phyloP scores from a whole-genome alignment of 140 eudicot species.

The Stevia rebaudiana region DNA sequence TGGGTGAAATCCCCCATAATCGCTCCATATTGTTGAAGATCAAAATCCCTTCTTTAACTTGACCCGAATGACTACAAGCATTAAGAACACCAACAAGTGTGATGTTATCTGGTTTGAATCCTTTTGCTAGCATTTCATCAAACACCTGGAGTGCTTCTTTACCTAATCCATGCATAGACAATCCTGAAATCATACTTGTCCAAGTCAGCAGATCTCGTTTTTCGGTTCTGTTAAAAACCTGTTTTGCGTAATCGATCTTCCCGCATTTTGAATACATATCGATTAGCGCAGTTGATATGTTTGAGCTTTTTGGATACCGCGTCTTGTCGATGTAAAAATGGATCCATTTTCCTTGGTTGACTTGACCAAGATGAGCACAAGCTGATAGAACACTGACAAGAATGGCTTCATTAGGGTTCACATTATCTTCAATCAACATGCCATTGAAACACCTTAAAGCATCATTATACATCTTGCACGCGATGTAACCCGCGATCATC shows the following conservation, averaged over 20 bases:
- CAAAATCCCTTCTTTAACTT: conserved; percentile 35
- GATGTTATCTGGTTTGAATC: conserved; percentile 40
- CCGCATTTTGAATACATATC: conserved; percentile 58
- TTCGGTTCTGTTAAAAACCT: conserved; percentile 24
- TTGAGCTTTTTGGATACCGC: conserved; percentile 22
- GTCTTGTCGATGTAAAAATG: conserved; percentile 35
- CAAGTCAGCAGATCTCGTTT: conserved; percentile 40
- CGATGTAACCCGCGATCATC: conserved; percentile 43
- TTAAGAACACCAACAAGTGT: conserved; percentile 45
- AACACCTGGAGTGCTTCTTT: conserved; percentile 37
- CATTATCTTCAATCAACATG: conserved; percentile 33
- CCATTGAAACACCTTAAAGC: conserved; percentile 37
- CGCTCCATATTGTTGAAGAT: conserved; percentile 38
- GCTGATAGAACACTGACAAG: conserved; percentile 43
- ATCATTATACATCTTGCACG: conserved; percentile 25
- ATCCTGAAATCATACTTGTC: conserved; percentile 50
- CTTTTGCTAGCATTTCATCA: conserved; percentile 33
- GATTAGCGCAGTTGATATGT: conserved; percentile 42
- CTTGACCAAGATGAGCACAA: conserved; percentile 53
- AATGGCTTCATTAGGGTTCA: conserved; percentile 41
- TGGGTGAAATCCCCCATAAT: conserved; percentile 38
- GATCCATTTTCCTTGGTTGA: conserved; percentile 49
- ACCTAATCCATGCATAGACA: conserved; percentile 52
- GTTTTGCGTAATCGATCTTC: conserved; percentile 39
- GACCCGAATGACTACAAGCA: conserved; percentile 56